phyloP scores from a whole-genome alignment of 2,329 filamentous ascomycete genomes.

The Hymenoscyphus linearis region DNA sequence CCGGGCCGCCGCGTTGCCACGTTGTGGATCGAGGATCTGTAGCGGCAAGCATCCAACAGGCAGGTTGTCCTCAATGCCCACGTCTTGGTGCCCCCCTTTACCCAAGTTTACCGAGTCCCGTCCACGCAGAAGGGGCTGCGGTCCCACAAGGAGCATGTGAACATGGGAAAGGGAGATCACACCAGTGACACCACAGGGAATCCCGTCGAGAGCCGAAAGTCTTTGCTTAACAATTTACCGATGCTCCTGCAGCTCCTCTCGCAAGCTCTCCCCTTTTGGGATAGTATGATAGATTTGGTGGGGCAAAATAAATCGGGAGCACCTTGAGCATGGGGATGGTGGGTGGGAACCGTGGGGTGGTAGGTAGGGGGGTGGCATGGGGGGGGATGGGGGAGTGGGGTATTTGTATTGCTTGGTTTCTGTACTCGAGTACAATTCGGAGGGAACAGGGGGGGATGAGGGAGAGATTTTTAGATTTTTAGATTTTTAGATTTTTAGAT shows the following conservation, averaged over 20 bases:
- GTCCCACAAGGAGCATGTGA: not conserved
- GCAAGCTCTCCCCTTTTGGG: constrained; percentile 4
- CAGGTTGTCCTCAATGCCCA: not conserved
- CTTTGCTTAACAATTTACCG: not conserved
- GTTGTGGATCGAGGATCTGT: constrained; percentile 1
- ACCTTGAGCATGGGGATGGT: not conserved
- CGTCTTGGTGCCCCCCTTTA: not conserved
- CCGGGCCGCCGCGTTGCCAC: constrained; percentile 2
- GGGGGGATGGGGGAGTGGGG: not conserved
- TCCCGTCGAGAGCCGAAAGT: not conserved
- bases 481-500: no score
- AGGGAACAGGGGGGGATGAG: no score
- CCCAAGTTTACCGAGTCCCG: not conserved
- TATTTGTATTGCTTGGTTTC: no score
- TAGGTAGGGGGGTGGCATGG: not conserved
- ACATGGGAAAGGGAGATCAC: constrained; percentile 1
- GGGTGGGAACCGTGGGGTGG: not conserved
- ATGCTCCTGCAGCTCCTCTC: not conserved
- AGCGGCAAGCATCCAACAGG: not conserved
- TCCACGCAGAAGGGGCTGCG: not conserved
- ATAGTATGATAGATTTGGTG: not conserved
- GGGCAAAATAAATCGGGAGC: not conserved
- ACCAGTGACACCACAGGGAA: not conserved
- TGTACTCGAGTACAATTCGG: no score
- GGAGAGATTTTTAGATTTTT: no score